A percentile compares a stretch with the other conserved stretches of the same genome.
phyloP scores from a whole-genome alignment of 108 stramenopile genomes.

The Bacterosira constricta region DNA sequence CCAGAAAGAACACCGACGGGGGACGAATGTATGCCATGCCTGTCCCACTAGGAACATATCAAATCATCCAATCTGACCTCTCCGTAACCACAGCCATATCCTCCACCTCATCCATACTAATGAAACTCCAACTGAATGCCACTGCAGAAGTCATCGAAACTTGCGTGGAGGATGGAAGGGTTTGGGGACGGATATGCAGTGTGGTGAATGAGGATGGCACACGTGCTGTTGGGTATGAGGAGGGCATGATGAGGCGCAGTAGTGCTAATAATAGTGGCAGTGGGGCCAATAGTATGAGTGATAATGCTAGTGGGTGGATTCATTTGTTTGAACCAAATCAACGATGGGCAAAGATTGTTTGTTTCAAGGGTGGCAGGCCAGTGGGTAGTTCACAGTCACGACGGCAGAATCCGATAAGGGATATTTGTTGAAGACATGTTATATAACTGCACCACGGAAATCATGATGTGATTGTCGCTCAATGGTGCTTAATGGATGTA shows the following conservation, averaged over 20 bases:
- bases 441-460: background rate
- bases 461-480: background rate
- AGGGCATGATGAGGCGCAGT: background rate
- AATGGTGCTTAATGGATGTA: background rate
- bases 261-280: background rate
- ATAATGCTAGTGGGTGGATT: slow-evolving; percentile 36
- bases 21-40: slow-evolving; percentile 46
- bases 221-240: slow-evolving; percentile 12
- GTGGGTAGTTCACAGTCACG: background rate
- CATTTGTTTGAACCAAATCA: slow-evolving; percentile 38
- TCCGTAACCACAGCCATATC: slow-evolving; percentile 27
- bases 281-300: background rate
- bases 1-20: slow-evolving; percentile 2
- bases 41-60: slow-evolving; percentile 42
- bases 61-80: slow-evolving; percentile 30
- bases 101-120: slow-evolving; percentile 18
- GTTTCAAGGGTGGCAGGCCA: slow-evolving; percentile 43
- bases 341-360: slow-evolving; percentile 52
- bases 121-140: slow-evolving; percentile 26
- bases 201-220: slow-evolving; percentile 18
- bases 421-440: too few relatives aligned
- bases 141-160: slow-evolving; percentile 42
- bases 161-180: slow-evolving; percentile 39
- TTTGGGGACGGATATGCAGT: slow-evolving; percentile 29
- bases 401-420: background rate